These are phyloP conservation scores for Kandelia obovata DNA, from an alignment of 345 rosid genomes.

Conservation along the genomic window DNA sequence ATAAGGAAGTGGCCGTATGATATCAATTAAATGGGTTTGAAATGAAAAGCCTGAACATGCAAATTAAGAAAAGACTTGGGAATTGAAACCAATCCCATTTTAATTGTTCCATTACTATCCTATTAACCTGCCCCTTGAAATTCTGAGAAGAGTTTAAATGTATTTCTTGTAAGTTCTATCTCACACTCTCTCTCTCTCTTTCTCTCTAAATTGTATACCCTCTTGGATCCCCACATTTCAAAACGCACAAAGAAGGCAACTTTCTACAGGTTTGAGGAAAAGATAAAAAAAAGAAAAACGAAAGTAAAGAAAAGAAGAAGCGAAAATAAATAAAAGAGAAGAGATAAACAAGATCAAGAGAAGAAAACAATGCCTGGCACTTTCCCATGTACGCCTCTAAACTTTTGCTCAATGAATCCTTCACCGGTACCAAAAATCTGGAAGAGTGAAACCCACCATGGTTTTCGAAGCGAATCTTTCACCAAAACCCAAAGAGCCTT, in stretches of 20 bases:
- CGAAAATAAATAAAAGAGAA: not conserved
- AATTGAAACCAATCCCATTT: too few relatives aligned
- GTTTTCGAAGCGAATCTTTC: too few relatives aligned
- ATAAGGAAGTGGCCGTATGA: too few relatives aligned
- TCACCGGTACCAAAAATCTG: conserved; percentile 8
- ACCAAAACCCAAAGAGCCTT: too few relatives aligned
- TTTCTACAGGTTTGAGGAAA: not conserved
- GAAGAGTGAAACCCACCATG: not conserved
- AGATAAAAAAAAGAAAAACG: not conserved
- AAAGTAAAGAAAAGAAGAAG: not conserved
- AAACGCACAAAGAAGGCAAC: not conserved
- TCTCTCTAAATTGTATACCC: too few relatives aligned
- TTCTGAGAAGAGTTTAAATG: not conserved
- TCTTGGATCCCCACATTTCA: not conserved
- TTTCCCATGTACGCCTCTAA: conserved; percentile 58
- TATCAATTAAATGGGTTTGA: too few relatives aligned
- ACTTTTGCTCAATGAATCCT: not conserved
- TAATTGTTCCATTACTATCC: conserved; percentile 1
- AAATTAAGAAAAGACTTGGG: too few relatives aligned
- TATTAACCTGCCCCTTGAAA: conserved; percentile 6
- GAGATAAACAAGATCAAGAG: not conserved
- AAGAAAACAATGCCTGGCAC: conserved; percentile 48
- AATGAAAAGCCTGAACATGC: too few relatives aligned
- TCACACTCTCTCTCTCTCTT: not conserved
- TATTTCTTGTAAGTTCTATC: not conserved